Percentiles rank a stretch among this genome's conserved stretches.
These are phyloP conservation scores for Podaxis mareebaensis DNA, from an alignment of 768 basidiomycete genomes.

Conservation along the genomic window DNA sequence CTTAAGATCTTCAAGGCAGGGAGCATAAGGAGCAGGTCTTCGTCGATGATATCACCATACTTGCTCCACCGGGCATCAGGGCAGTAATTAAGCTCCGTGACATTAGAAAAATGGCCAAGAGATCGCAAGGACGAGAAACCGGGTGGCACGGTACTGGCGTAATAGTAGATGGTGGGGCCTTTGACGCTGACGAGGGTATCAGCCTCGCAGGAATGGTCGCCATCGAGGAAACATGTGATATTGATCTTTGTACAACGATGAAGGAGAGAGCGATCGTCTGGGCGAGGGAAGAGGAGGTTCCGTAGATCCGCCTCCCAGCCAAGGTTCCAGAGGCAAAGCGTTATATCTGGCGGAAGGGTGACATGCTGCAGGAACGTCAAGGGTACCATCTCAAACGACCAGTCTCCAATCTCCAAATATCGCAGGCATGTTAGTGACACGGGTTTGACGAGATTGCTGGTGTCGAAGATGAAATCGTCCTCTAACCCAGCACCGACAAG, in stretches of 20 bases:
- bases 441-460: background rate
- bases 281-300: constrained; percentile 7
- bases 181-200: constrained; percentile 11
- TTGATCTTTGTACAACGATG: constrained; percentile 14
- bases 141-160: background rate
- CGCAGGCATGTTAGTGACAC: constrained; percentile 1
- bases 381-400: constrained; percentile 14
- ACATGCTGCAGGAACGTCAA: constrained; percentile 9
- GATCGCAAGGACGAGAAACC: constrained; percentile 7
- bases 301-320: constrained; percentile 12
- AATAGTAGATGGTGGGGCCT: constrained; percentile 12
- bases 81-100: constrained; percentile 15
- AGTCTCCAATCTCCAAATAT: constrained; percentile 12
- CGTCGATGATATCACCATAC: constrained; percentile 9
- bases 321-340: constrained; percentile 15
- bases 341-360: background rate
- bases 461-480: constrained; percentile 13
- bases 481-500: constrained; percentile 13
- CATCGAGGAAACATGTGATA: constrained; percentile 7
- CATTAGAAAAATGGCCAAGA: constrained; percentile 5
- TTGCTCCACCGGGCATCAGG: constrained; percentile 10
- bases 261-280: background rate
- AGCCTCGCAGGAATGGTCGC: constrained; percentile 10
- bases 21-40: constrained; percentile 3
- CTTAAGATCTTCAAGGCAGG: constrained; percentile 10